A percentile compares a stretch with the other conserved stretches of the same genome.
phyloP scores from a whole-genome alignment of 2,329 filamentous ascomycete genomes.

The Venturiaceae sp. region DNA sequence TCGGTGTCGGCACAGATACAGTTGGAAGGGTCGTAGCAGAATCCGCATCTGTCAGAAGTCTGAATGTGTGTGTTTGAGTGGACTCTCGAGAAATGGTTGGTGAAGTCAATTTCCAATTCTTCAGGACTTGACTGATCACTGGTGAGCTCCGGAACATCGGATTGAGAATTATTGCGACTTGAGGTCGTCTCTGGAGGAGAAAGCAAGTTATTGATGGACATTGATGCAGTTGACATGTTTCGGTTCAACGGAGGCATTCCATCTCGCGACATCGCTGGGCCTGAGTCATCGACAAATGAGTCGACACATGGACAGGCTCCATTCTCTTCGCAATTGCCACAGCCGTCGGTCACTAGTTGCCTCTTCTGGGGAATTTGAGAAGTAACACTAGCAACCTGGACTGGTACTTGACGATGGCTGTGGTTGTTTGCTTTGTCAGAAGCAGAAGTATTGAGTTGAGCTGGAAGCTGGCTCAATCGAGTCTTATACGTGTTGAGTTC shows the following conservation, averaged over 20 bases:
- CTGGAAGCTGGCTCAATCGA: background rate
- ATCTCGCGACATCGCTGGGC: background rate
- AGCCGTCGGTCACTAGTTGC: background rate
- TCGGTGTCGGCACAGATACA: slow-evolving; percentile 6
- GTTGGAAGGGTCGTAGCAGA: background rate
- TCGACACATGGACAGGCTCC: slow-evolving; percentile 10
- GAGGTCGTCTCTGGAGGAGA: background rate
- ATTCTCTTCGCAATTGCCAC: slow-evolving; percentile 7
- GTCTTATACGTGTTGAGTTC: background rate
- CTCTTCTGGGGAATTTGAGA: background rate
- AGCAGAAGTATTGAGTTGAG: background rate
- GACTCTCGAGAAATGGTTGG: background rate
- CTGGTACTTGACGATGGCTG: background rate
- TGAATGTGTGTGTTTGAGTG: background rate
- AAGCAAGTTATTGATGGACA: slow-evolving; percentile 7
- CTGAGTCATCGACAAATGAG: background rate
- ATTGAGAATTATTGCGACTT: background rate
- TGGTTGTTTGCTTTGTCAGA: background rate
- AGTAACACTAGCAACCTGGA: background rate
- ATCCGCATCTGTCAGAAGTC: background rate
- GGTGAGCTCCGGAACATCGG: slow-evolving; percentile 1
- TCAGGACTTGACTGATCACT: slow-evolving; percentile 5
- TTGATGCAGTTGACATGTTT: background rate
- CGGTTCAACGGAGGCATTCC: background rate
- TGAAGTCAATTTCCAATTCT: slow-evolving; percentile 9